These are phyloP conservation scores for Fraxinus sp. DNA, from an alignment of 305 asterid species.

Conservation along the genomic window DNA sequence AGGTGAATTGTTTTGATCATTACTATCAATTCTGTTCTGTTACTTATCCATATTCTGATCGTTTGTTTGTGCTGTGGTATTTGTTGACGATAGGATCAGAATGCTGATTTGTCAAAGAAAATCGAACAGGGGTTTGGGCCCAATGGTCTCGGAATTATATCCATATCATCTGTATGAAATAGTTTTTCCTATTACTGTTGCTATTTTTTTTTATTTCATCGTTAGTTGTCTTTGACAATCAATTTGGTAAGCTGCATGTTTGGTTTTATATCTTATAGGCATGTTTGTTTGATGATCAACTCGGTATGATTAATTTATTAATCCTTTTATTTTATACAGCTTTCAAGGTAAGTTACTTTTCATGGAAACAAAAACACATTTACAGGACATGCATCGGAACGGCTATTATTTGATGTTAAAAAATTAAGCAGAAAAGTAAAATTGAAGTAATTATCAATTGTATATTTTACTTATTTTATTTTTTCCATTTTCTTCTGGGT, in stretches of 20 bases:
- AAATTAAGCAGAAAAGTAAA: not conserved
- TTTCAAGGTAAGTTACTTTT: not conserved
- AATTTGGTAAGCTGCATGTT: not conserved
- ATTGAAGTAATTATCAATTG: not conserved
- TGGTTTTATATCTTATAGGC: no score
- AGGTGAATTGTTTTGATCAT: constrained; percentile 26
- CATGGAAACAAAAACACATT: not conserved
- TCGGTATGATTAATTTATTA: not conserved
- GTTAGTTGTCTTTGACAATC: not conserved
- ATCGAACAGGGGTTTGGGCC: constrained; percentile 89
- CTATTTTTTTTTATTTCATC: not conserved
- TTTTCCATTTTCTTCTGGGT: not conserved
- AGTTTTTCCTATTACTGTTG: not conserved
- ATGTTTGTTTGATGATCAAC: not conserved
- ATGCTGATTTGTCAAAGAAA: constrained; percentile 58
- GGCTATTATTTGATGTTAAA: not conserved
- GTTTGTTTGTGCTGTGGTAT: constrained; percentile 19
- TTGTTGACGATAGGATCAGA: constrained; percentile 48
- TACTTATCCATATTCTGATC: constrained; percentile 21
- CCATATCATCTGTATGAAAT: constrained; percentile 68
- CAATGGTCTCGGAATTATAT: constrained; percentile 73
- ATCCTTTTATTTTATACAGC: not conserved
- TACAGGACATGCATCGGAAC: not conserved
- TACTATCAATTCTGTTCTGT: not conserved
- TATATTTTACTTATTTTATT: not conserved